Conservation (phyloP, 371 early-diverging fungal species). For the Mortierella sp. region DNA sequence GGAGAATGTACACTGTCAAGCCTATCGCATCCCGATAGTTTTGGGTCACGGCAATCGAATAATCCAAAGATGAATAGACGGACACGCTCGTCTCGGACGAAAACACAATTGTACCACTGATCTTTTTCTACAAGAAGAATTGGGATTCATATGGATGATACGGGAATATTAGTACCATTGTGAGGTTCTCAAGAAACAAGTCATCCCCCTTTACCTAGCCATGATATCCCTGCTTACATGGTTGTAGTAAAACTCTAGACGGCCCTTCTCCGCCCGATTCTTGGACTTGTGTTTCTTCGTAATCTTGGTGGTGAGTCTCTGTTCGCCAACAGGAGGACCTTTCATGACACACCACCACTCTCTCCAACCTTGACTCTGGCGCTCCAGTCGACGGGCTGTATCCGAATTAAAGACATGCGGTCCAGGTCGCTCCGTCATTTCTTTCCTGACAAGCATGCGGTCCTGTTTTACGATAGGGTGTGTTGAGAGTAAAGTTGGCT, state of each 20-base stretch:
- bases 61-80: slow-evolving; percentile 51
- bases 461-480: slow-evolving; percentile 41
- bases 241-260: slow-evolving; percentile 49
- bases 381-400: slow-evolving; percentile 36
- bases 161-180: neutral
- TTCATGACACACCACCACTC: slow-evolving; percentile 55
- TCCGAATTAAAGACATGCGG: slow-evolving; percentile 45
- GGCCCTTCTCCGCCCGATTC: slow-evolving; percentile 41
- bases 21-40: slow-evolving; percentile 29
- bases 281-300: slow-evolving; percentile 9
- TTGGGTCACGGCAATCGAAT: slow-evolving; percentile 45
- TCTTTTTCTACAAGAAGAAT: slow-evolving; percentile 38
- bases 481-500: slow-evolving; percentile 15
- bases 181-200: neutral
- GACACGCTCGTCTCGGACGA: slow-evolving; percentile 35
- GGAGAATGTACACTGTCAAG: slow-evolving; percentile 39
- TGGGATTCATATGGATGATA: neutral
- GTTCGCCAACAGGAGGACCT: slow-evolving; percentile 12
- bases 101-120: slow-evolving; percentile 28
- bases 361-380: slow-evolving; percentile 44
- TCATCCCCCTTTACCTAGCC: too few species aligned
- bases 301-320: slow-evolving; percentile 12
- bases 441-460: slow-evolving; percentile 43
- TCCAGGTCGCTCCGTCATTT: slow-evolving; percentile 45
- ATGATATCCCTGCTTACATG: slow-evolving; percentile 37